Percentiles rank a stretch among this genome's conserved stretches.
These are phyloP conservation scores for Eucalyptus shirleyi DNA, from an alignment of 345 rosid genomes.

Conservation along the genomic window DNA sequence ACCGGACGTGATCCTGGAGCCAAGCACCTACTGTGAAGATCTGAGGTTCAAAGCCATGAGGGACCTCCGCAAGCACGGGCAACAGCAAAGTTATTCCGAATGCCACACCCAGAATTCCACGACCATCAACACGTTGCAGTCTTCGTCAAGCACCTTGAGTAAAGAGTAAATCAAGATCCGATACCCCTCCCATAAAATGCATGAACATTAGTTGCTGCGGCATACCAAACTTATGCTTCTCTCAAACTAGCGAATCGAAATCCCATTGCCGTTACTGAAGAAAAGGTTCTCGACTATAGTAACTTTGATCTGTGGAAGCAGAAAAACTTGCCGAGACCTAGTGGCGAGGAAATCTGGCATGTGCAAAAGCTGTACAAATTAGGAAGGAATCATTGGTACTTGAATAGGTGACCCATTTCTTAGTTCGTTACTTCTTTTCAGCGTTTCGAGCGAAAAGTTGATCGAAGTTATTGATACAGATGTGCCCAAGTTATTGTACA, in stretches of 20 bases:
- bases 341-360: not conserved
- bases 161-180: not conserved
- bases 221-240: not conserved
- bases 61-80: not conserved
- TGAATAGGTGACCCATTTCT: not conserved
- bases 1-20: conserved; percentile 7
- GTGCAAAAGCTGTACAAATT: not conserved
- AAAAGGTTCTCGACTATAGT: not conserved
- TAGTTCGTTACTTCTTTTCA: not conserved
- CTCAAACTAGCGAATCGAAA: not conserved
- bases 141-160: not conserved
- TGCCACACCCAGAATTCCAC: not conserved
- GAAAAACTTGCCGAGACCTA: not conserved
- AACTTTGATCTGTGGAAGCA: not conserved
- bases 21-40: conserved; percentile 5
- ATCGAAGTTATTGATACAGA: not conserved
- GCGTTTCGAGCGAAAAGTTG: too few relatives aligned
- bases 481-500: not conserved
- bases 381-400: not conserved
- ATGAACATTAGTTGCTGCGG: not conserved
- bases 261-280: not conserved
- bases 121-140: not conserved
- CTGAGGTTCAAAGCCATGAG: conserved; percentile 8
- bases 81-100: not conserved
- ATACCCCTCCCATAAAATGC: not conserved